A percentile compares a stretch with the other conserved stretches of the same genome.
Evolutionary conservation across 768 basidiomycete genomes (phyloP).

Genomic region (Mycena chlorophos): DNA sequence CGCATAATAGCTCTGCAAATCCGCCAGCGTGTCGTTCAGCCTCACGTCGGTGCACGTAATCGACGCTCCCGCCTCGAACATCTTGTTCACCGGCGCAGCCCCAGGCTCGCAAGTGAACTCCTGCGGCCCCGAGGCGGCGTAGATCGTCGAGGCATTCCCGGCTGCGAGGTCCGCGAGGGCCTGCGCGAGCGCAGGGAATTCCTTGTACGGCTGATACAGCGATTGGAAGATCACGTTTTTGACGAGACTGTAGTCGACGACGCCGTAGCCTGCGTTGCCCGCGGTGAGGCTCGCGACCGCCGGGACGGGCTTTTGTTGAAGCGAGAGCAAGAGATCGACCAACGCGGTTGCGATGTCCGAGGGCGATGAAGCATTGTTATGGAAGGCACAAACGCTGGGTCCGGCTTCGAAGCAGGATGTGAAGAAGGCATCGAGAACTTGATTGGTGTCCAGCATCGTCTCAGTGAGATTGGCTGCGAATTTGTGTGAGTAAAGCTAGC

Average conservation of each 20-base stretch:
- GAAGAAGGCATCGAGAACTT: slow-evolving; percentile 26
- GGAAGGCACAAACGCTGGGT: slow-evolving; percentile 25
- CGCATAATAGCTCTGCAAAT: slow-evolving; percentile 14
- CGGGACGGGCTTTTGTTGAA: slow-evolving; percentile 26
- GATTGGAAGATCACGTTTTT: slow-evolving; percentile 21
- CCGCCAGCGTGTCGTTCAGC: slow-evolving; percentile 17
- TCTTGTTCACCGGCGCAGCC: not conserved
- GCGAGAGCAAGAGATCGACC: slow-evolving; percentile 15
- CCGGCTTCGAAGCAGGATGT: slow-evolving; percentile 26
- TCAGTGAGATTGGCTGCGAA: too few relatives aligned
- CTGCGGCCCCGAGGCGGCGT: slow-evolving; percentile 2
- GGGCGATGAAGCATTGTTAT: slow-evolving; percentile 22
- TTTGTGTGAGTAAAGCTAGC: too few relatives aligned
- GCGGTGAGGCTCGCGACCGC: slow-evolving; percentile 13
- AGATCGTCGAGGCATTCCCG: slow-evolving; percentile 27
- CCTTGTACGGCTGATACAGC: slow-evolving; percentile 25
- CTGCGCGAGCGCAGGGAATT: slow-evolving; percentile 17
- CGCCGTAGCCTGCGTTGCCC: slow-evolving; percentile 23
- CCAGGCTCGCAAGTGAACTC: slow-evolving; percentile 9
- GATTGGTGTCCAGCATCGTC: too few relatives aligned
- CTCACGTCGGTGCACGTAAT: slow-evolving; percentile 23
- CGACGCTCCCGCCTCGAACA: slow-evolving; percentile 1
- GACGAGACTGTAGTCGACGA: slow-evolving; percentile 27
- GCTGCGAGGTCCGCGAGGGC: slow-evolving; percentile 28
- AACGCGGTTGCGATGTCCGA: slow-evolving; percentile 20